Percentiles rank a stretch among this genome's conserved stretches.
Conservation (phyloP, 2,329 filamentous ascomycete species). For the Xylariales sp. region DNA sequence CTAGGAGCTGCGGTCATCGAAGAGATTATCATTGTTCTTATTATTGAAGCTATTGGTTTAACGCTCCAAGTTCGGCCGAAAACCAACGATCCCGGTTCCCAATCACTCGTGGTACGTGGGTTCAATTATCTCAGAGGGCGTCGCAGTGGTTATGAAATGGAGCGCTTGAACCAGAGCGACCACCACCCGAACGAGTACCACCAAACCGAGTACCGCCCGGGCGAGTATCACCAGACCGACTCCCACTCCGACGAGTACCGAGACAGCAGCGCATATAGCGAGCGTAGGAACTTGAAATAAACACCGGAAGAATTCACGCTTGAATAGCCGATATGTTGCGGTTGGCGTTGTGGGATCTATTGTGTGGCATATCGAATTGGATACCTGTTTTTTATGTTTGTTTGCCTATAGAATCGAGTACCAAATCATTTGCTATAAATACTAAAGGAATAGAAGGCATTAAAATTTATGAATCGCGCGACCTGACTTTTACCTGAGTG, state of each 20-base stretch:
- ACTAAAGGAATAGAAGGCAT: neutral
- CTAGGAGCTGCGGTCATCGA: slow-evolving; percentile 62
- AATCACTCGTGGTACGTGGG: neutral
- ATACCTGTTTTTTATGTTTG: neutral
- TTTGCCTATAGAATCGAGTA: neutral
- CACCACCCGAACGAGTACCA: too few relatives aligned
- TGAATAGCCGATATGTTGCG: neutral
- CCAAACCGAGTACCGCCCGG: too few relatives aligned
- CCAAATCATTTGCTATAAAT: neutral
- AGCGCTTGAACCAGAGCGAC: neutral
- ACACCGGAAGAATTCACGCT: too few relatives aligned
- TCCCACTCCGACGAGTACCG: too few relatives aligned
- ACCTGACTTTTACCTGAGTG: too few relatives aligned
- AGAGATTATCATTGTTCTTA: slow-evolving; percentile 60
- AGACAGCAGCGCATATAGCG: neutral
- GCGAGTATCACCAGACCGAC: too few relatives aligned
- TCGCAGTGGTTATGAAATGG: slow-evolving; percentile 21
- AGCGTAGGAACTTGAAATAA: neutral
- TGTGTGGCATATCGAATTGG: neutral
- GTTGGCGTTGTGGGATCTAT: neutral
- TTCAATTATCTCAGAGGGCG: slow-evolving; percentile 2
- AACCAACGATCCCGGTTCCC: neutral
- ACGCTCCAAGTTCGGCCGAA: slow-evolving; percentile 50
- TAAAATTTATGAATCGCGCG: neutral
- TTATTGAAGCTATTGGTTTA: slow-evolving; percentile 56